Evolutionary conservation across 192 early-diverging fungal species (phyloP).

Genomic region (Backusella australiensis): DNA sequence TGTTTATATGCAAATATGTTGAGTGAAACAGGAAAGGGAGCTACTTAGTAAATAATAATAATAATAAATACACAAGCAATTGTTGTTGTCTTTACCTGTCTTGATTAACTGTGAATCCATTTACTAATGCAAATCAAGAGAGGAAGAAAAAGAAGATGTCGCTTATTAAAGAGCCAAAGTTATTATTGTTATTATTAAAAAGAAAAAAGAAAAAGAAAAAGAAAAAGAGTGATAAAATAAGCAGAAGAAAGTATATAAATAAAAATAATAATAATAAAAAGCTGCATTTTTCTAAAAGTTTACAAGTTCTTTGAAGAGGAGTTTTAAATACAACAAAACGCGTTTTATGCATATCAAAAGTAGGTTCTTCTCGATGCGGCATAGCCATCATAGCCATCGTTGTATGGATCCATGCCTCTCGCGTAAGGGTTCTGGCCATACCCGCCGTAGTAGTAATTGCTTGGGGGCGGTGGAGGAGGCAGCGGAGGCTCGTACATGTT

Average conservation of each 20-base stretch:
- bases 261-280: no score
- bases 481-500: neutral
- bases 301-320: neutral
- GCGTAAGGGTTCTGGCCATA: neutral
- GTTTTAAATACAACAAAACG: neutral
- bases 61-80: neutral
- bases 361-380: neutral
- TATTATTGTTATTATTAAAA: neutral
- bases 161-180: no score
- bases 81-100: slow-evolving; percentile 32
- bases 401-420: neutral
- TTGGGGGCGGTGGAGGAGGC: neutral
- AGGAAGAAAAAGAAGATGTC: neutral
- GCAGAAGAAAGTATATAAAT: neutral
- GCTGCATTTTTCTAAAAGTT: neutral
- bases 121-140: neutral
- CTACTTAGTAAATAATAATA: neutral
- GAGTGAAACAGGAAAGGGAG: neutral
- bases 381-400: neutral
- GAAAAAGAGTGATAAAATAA: neutral
- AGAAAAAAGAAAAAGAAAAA: neutral
- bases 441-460: neutral
- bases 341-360: neutral
- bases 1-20: neutral
- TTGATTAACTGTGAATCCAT: slow-evolving; percentile 58